These are phyloP conservation scores for Coniochaeta sp. DNA, from an alignment of 2,329 filamentous ascomycete genomes.

Conservation along the genomic window DNA sequence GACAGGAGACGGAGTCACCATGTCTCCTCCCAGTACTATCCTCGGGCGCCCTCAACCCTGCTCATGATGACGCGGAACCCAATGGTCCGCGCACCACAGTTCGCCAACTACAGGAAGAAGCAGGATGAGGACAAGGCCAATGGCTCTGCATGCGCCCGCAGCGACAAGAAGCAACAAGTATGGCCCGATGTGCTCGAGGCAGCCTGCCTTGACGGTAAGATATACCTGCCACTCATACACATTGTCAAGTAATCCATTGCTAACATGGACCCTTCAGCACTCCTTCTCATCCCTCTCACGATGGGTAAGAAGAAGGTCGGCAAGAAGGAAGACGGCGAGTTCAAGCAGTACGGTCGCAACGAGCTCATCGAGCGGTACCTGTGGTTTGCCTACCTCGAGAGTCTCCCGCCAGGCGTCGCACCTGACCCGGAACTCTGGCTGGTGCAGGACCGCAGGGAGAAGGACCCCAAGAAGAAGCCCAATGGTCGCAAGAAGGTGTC, in stretches of 20 bases:
- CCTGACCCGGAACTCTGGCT: slow-evolving; percentile 16
- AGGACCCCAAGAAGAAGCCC: slow-evolving; percentile 33
- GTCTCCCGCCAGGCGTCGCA: slow-evolving; percentile 36
- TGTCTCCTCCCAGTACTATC: background rate
- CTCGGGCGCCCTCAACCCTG: background rate
- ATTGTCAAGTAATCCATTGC: background rate
- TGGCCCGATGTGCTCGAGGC: slow-evolving; percentile 58
- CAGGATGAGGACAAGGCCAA: slow-evolving; percentile 38
- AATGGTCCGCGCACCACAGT: slow-evolving; percentile 55
- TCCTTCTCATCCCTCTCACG: slow-evolving; percentile 53
- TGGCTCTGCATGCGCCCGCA: slow-evolving; percentile 29
- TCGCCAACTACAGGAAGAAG: slow-evolving; percentile 58
- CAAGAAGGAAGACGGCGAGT: slow-evolving; percentile 37
- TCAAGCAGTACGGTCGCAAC: slow-evolving; percentile 58
- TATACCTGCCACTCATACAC: background rate
- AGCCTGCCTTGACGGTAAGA: slow-evolving; percentile 60
- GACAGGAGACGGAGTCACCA: background rate
- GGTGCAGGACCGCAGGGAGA: slow-evolving; percentile 1
- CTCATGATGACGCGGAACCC: slow-evolving; percentile 39
- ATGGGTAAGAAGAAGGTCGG: slow-evolving; percentile 63
- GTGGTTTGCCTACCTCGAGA: slow-evolving; percentile 43
- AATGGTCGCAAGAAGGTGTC: slow-evolving; percentile 57
- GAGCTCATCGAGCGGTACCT: slow-evolving; percentile 65
- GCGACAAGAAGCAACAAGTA: slow-evolving; percentile 52
- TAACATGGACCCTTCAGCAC: slow-evolving; percentile 32